These are phyloP conservation scores for Bolboschoenus planiculmis DNA, from an alignment of 176 grass and related monocot species.

Conservation along the genomic window DNA sequence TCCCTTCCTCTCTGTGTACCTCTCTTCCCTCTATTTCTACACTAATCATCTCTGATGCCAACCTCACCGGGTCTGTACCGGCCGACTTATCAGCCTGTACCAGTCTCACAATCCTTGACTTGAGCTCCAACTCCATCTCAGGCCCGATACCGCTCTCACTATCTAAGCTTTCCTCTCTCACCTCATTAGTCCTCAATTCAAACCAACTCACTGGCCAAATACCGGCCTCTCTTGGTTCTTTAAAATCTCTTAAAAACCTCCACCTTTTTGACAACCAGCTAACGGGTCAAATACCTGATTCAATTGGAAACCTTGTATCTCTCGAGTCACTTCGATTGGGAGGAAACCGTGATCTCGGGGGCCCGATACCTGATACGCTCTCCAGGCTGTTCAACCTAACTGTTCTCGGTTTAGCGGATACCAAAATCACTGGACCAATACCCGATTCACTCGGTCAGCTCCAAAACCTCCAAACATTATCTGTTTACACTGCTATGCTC, in stretches of 20 bases:
- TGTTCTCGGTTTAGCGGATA: conserved; percentile 84
- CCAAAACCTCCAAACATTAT: conserved; percentile 57
- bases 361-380: conserved; percentile 50
- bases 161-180: conserved; percentile 28
- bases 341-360: conserved; percentile 67
- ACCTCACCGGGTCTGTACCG: conserved; percentile 58
- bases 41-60: conserved; percentile 61
- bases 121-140: conserved; percentile 65
- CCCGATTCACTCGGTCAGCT: conserved; percentile 58
- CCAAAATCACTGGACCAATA: conserved; percentile 66
- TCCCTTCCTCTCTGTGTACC: conserved; percentile 39
- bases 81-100: conserved; percentile 47
- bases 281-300: conserved; percentile 55
- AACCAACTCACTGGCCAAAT: conserved; percentile 62
- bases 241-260: conserved; percentile 38
- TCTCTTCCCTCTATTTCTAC: conserved; percentile 29
- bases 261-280: conserved; percentile 70
- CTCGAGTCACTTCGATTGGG: conserved; percentile 68
- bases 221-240: conserved; percentile 30
- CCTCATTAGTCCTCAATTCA: conserved; percentile 51
- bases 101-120: conserved; percentile 51
- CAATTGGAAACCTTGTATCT: conserved; percentile 46
- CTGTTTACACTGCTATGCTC: conserved; percentile 69
- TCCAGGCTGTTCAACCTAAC: conserved; percentile 44
- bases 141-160: conserved; percentile 50